Conservation (phyloP, 768 basidiomycete genomes). For the Russula sp. region DNA sequence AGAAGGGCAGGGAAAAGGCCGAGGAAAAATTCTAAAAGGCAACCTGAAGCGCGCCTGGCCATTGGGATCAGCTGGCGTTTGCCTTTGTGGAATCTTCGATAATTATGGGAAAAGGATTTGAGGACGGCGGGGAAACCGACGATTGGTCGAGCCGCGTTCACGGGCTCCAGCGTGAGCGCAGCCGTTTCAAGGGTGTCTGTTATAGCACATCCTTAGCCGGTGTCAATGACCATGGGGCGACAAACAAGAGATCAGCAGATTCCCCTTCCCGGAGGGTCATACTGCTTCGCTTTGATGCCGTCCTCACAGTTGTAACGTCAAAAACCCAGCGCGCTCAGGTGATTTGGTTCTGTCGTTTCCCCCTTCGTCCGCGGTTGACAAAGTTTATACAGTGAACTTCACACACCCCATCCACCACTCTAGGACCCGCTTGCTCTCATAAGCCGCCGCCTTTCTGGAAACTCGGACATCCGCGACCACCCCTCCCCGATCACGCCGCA, state of each 20-base stretch:
- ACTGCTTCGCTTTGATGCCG: conserved; percentile 23
- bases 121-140: conserved; percentile 24
- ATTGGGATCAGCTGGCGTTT: conserved; percentile 23
- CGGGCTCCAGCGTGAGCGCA: conserved; percentile 24
- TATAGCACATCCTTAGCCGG: conserved; percentile 24
- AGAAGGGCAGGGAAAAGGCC: conserved; percentile 24
- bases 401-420: conserved; percentile 12
- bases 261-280: conserved; percentile 20
- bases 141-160: conserved; percentile 23
- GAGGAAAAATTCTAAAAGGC: conserved; percentile 25
- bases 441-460: conserved; percentile 20
- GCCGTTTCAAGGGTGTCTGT: conserved; percentile 25
- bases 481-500: conserved; percentile 24
- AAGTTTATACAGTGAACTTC: conserved; percentile 20
- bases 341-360: conserved; percentile 22
- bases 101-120: conserved; percentile 24
- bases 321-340: conserved; percentile 21
- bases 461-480: conserved; percentile 21
- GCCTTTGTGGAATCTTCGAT: conserved; percentile 24
- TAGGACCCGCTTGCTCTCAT: conserved; percentile 19
- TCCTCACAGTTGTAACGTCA: conserved; percentile 20
- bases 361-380: conserved; percentile 24
- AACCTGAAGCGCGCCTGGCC: conserved; percentile 22
- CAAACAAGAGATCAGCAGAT: conserved; percentile 25
- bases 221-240: conserved; percentile 25